phyloP scores from a whole-genome alignment of 139 green algal species.

The Limnomonas spitsbergensis region DNA sequence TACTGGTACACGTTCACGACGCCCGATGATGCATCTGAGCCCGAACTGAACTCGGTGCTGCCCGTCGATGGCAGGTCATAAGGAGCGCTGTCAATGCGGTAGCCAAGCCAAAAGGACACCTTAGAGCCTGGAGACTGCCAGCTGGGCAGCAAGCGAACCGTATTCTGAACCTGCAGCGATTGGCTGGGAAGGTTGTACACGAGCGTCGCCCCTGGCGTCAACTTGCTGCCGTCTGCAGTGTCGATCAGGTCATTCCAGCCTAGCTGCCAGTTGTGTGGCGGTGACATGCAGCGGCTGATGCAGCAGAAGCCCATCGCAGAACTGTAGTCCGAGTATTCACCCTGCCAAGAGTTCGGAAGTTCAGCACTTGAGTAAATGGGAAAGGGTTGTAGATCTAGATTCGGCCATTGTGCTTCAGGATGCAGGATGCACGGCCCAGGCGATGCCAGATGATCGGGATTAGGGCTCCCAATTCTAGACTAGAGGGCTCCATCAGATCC shows the following conservation, averaged over 20 bases:
- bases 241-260: slow-evolving; percentile 25
- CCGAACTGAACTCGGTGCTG: neutral
- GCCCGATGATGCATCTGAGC: neutral
- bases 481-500: no score
- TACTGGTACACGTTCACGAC: slow-evolving; percentile 5
- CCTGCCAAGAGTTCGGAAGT: no score
- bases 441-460: no score
- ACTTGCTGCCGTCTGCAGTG: neutral
- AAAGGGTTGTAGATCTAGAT: no score
- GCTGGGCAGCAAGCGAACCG: neutral
- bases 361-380: no score
- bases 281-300: slow-evolving; percentile 33
- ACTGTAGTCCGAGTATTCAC: slow-evolving; percentile 35
- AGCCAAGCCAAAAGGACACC: neutral
- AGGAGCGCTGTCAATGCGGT: neutral
- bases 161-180: neutral
- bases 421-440: no score
- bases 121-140: neutral
- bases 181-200: neutral
- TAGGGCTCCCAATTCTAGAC: no score
- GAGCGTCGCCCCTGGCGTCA: neutral
- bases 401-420: no score
- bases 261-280: slow-evolving; percentile 47
- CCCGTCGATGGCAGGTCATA: slow-evolving; percentile 8
- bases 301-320: slow-evolving; percentile 46